Base-by-base conservation (phyloP, 495 filamentous ascomycete species). In the Tirmania nivea region DNA sequence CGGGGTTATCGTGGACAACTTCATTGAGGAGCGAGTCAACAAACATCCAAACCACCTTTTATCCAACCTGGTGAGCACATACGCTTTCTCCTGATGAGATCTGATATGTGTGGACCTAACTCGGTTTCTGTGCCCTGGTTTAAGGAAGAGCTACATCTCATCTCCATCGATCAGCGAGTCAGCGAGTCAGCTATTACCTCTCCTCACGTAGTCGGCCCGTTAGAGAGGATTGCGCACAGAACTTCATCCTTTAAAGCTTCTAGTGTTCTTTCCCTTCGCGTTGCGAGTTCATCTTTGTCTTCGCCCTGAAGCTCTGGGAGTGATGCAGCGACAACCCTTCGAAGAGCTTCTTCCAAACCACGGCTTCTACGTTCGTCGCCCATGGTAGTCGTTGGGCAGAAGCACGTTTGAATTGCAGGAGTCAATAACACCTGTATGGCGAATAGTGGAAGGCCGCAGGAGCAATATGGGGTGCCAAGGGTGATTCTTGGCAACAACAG, bases 1-100 rank as follows among this genome's bases (percentile, higher is more conserved):
- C 80, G 35, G 73, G 71, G 59, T 85, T 82, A 19, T 80, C 77
- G 53, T 76, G 72, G 56, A 92, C 74, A 51, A 96, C 73, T 75
- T 6, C 1, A 14, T 31, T 31, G 25, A 31, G 25, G 25, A 7
- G 4, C 25, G 25, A 31, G 25, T 31, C 25, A 31, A 31, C 25
- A 31, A 31, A 31, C 2, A n/a, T n/a, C n/a, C n/a, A 31, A 31
- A 31, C 25, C 25, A 31, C 25, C 25, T 31, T 31, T 31, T 1
- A 31, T 31, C 25, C 25, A 31, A 3, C 25, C 25, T 31, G 25
- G 8, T 1, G 39, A 45, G 17, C 17, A 19, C 39, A 14, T 45
- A 45, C 39, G 39, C 8, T 45, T 45, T 19, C 39, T 19, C 17
- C 39, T 14, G 17, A 45, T 45, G 14, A 45, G 39, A 45, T 45